Evolutionary conservation across 768 basidiomycete genomes (phyloP).

Genomic region (Pisolithus orientalis): DNA sequence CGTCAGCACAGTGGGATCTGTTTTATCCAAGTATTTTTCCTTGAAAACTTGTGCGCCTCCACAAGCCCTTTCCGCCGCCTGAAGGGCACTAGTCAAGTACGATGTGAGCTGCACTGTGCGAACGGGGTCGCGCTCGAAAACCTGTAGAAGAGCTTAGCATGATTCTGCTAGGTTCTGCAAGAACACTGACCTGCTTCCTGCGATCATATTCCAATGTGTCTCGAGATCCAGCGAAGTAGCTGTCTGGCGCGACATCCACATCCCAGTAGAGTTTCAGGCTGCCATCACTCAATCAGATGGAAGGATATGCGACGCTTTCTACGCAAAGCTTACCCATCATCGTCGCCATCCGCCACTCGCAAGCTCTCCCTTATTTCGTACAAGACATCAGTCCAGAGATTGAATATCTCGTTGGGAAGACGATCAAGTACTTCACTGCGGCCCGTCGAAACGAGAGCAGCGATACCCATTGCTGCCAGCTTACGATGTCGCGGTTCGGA

Average conservation of each 20-base stretch:
- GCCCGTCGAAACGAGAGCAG: slow-evolving; percentile 69
- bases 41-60: slow-evolving; percentile 60
- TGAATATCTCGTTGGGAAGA: slow-evolving; percentile 70
- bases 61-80: slow-evolving; percentile 55
- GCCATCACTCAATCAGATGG: slow-evolving; percentile 9
- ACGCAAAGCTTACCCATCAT: slow-evolving; percentile 25
- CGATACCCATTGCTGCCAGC: slow-evolving; percentile 76
- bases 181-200: slow-evolving; percentile 53
- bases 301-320: background rate
- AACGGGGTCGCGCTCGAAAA: slow-evolving; percentile 66
- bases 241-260: slow-evolving; percentile 46
- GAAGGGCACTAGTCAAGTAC: slow-evolving; percentile 52
- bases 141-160: slow-evolving; percentile 35
- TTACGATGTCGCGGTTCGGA: slow-evolving; percentile 82
- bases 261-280: slow-evolving; percentile 66
- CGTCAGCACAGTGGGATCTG: slow-evolving; percentile 68
- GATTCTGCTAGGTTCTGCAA: background rate
- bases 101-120: slow-evolving; percentile 58
- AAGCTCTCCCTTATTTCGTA: slow-evolving; percentile 77
- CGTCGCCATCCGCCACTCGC: slow-evolving; percentile 29
- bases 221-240: slow-evolving; percentile 58
- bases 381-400: slow-evolving; percentile 85
- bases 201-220: slow-evolving; percentile 74
- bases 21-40: slow-evolving; percentile 49
- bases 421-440: slow-evolving; percentile 66